Evolutionary conservation across 129 eudicot species (phyloP), one percentile per base, ranked within the genome.

Genomic region (Daucus carota): DNA sequence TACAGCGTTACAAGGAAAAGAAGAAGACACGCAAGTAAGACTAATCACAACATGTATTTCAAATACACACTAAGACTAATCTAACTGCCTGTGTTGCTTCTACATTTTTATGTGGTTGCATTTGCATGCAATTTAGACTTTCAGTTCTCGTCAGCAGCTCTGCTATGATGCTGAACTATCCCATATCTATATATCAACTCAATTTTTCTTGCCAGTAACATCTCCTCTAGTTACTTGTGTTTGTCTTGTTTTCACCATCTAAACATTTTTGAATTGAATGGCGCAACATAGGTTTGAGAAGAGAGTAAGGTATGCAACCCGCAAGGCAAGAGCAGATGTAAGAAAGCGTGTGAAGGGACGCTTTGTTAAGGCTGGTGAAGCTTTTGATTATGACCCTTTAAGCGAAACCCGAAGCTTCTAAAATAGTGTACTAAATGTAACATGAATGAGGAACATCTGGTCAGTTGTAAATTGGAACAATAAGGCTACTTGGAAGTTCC

Each of bases 341-440:
- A 85, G 97, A 78, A 89, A 79, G 86, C 89, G 97, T 12, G 97
- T 92, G 68, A 89, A 92, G 85, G 97, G 97, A 50, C 92, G 97
- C 31, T 92, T 92, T 80, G 89, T 92, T 52, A 92, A 92, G 85
- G 95, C 90, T 1, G 95, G 97, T 65, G 97, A 91, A 46, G 87
- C 87, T 47, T 91, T 83, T 50, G 97, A 91, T 60, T 92, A 92
- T 77, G 97, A 89, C 75, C 97, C 97, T 24, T 41, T 92, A 84
- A 84, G 80, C 73, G 81, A 84, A 79, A 89, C 89, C 22, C 81
- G 89, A 79, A 89, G 95, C 88, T 85, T 59, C 80, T 92, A 40
- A 34, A 44, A 28, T 36, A 69, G 79, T 76, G 74, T 43, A 80
- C 72, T 78, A 70, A 72, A 50, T 45, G 57, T 41, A 75, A 28